Evolutionary conservation across 768 basidiomycete species (phyloP), one percentile per base, ranked within the genome.

Genomic region (Phallus indusiatus): DNA sequence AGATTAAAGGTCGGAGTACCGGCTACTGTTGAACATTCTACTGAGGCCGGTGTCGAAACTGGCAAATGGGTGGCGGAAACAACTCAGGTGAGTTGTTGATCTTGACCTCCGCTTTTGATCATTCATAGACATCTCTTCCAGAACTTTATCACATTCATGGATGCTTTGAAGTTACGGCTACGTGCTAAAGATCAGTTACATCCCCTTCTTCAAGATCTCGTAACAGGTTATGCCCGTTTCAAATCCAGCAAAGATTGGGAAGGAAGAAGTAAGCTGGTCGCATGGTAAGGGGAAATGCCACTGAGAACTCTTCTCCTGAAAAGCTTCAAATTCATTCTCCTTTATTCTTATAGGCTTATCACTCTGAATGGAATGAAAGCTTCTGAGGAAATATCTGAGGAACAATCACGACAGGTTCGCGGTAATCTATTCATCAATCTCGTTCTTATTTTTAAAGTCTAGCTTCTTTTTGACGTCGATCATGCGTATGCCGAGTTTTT

Each of bases 111-210:
- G 16, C 20, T 9, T 18, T 28, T 22, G 54, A 57, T 21, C 50
- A 35, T 2, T 28, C 16, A 36, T 50, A 71, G 65, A 14, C 49
- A 48, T 17, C 55, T 46, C 49, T n/a, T 59, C 0, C 65, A 97
- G 93, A 88, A 85, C 69, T 99, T 98, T 63, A 98, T 99, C 64
- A 98, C 95, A 0, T 94, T 98, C 64, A 96, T 98, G 91, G 96
- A 99, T 65, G 95, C 94, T 0, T 78, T 98, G 24, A 94, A 94
- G 67, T 77, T 98, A 53, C 84, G 88, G 10, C 74, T 97, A 65
- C 82, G 93, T n/a, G 95, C 96, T 2, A 99, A 97, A 69, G 96
- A 98, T 67, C 93, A 96, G 66, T 77, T 99, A 1, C 94, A 98
- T 69, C 94, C 94, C 0, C 83, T 96, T 61, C 70, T 98, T 48